phyloP scores from a whole-genome alignment of 2,329 filamentous ascomycete genomes.

The Phialophora macrospora region DNA sequence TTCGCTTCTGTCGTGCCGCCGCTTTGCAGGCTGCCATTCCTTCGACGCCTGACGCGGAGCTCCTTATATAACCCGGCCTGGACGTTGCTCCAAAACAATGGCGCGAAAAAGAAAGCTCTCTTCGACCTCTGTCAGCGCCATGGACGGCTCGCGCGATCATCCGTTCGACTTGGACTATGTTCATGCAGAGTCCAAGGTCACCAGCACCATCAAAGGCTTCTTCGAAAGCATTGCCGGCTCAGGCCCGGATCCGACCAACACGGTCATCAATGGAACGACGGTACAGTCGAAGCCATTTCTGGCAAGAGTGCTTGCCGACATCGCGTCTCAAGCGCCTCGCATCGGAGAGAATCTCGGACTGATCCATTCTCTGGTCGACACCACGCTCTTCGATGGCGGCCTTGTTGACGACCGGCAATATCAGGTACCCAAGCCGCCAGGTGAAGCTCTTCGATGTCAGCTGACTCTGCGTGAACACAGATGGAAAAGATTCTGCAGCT shows the following conservation, averaged over 20 bases:
- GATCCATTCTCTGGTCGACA: constrained; percentile 37
- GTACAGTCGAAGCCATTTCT: constrained; percentile 31
- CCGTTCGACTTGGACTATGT: constrained; percentile 15
- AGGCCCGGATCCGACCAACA: constrained; percentile 36
- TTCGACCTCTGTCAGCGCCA: constrained; percentile 29
- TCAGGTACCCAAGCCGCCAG: constrained; percentile 31
- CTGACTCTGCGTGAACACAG: constrained; percentile 21
- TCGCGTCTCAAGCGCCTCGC: constrained; percentile 38
- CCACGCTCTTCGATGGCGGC: constrained; percentile 39
- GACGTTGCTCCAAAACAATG: constrained; percentile 15
- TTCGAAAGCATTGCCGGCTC: constrained; percentile 35
- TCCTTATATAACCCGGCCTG: constrained; percentile 27
- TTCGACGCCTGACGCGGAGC: constrained; percentile 15
- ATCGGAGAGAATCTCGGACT: constrained; percentile 36
- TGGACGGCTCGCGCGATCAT: constrained; percentile 26
- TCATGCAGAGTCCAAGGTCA: constrained; percentile 20
- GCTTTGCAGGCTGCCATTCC: constrained; percentile 11
- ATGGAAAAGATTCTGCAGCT: constrained; percentile 40
- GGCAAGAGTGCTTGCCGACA: constrained; percentile 32
- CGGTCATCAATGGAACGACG: constrained; percentile 38
- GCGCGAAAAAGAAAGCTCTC: constrained; percentile 31
- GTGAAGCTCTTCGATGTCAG: not conserved
- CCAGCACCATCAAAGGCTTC: constrained; percentile 29
- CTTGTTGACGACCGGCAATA: constrained; percentile 39
- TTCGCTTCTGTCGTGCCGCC: constrained; percentile 2